Conservation (phyloP, 192 early-diverging fungal genomes). For the Backusella parvicylindrica region DNA sequence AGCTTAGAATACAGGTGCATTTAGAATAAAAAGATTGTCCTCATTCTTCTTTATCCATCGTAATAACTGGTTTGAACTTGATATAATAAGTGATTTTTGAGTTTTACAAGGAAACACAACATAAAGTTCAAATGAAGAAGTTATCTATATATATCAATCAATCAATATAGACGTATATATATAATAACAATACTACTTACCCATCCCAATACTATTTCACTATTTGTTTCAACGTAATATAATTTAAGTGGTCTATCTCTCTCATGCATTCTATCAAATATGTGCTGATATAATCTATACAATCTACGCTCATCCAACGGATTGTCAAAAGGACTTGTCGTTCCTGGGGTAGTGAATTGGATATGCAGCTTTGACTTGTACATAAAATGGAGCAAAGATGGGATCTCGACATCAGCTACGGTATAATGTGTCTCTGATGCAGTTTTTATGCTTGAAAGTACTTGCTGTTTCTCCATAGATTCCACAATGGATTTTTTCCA, state of each 20-base stretch:
- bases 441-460: constrained; percentile 41
- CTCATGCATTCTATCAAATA: constrained; percentile 52
- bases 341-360: constrained; percentile 62
- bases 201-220: constrained; percentile 61
- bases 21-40: constrained; percentile 67
- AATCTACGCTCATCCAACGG: constrained; percentile 40
- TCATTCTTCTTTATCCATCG: constrained; percentile 75
- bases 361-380: constrained; percentile 58
- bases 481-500: constrained; percentile 61
- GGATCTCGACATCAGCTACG: constrained; percentile 55
- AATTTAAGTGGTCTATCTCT: constrained; percentile 48
- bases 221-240: constrained; percentile 41
- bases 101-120: constrained; percentile 57
- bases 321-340: constrained; percentile 56
- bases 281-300: constrained; percentile 56
- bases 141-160: constrained; percentile 46
- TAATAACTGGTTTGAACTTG: constrained; percentile 57
- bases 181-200: constrained; percentile 44
- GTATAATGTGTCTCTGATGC: constrained; percentile 46
- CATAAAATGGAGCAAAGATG: constrained; percentile 68
- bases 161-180: neutral
- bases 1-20: constrained; percentile 65
- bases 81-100: constrained; percentile 58
- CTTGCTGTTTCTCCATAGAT: constrained; percentile 31
- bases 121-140: constrained; percentile 66